phyloP scores from a whole-genome alignment of 257 asterid genomes.

The Leonotis leonurus region DNA sequence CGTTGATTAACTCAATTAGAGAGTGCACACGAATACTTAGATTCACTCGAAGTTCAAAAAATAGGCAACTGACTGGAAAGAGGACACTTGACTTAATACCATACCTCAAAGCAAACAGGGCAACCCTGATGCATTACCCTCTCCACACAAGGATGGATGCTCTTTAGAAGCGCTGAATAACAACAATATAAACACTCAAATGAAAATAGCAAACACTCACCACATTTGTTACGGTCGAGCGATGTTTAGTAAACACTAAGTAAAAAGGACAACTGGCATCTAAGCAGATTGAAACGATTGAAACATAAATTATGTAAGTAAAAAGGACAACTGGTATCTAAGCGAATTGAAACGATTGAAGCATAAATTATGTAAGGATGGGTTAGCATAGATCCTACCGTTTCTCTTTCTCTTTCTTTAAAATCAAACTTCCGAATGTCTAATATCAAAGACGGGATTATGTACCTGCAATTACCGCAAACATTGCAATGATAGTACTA shows the following conservation, averaged over 20 bases:
- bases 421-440: too few species aligned
- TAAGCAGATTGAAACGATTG: too few species aligned
- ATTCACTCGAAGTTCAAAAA: not conserved
- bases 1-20: slow-evolving; percentile 65
- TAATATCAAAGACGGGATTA: not conserved
- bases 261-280: slow-evolving; percentile 33
- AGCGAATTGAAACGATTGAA: too few species aligned
- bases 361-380: not conserved
- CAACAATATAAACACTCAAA: slow-evolving; percentile 15
- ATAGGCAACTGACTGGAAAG: not conserved
- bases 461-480: slow-evolving; percentile 91
- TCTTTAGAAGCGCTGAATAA: slow-evolving; percentile 38
- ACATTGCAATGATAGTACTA: slow-evolving; percentile 80
- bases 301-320: too few species aligned
- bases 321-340: slow-evolving; percentile 29
- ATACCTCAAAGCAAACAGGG: slow-evolving; percentile 88
- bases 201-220: slow-evolving; percentile 30
- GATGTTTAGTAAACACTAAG: too few species aligned
- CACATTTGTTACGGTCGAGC: slow-evolving; percentile 58
- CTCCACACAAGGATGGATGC: slow-evolving; percentile 73
- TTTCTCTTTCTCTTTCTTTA: too few species aligned
- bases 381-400: too few species aligned
- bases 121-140: slow-evolving; percentile 97
- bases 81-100: too few species aligned
- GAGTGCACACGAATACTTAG: slow-evolving; percentile 28